Conservation (phyloP, 495 filamentous ascomycete genomes). For the Neurospora pannonica region DNA sequence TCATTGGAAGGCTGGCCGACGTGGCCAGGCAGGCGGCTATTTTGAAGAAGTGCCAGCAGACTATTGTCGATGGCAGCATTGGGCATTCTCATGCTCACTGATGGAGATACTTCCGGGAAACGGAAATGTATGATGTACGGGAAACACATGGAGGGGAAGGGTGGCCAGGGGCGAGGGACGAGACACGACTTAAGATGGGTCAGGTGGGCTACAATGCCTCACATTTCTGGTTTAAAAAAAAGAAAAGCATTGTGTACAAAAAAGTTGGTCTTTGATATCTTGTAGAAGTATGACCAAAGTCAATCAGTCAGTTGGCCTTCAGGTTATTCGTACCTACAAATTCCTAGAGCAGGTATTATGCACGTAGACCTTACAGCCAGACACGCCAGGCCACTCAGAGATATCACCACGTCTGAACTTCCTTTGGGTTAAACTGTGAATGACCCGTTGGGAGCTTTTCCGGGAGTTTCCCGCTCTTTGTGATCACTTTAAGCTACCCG, state of each 20-base stretch:
- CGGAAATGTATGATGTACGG: not conserved
- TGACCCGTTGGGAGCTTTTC: not conserved
- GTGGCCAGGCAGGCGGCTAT: conserved; percentile 82
- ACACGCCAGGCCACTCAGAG: not conserved
- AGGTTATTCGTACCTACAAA: not conserved
- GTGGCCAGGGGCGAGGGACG: not conserved
- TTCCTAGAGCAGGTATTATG: not conserved
- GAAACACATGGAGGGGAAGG: not conserved
- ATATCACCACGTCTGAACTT: not conserved
- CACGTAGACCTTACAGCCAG: not conserved
- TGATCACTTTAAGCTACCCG: not conserved
- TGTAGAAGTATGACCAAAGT: not conserved
- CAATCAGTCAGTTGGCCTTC: not conserved
- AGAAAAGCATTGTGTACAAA: not conserved
- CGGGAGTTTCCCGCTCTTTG: not conserved
- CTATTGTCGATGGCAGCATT: conserved; percentile 29
- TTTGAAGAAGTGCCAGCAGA: conserved; percentile 74
- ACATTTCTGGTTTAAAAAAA: not conserved
- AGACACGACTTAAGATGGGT: not conserved
- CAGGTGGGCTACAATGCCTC: not conserved
- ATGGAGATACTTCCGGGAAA: not conserved
- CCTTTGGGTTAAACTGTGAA: not conserved
- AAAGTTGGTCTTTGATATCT: not conserved
- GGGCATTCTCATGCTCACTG: conserved; percentile 19
- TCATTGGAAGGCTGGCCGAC: conserved; percentile 75